Evolutionary conservation across 805 yeast species (phyloP), one percentile per base, ranked within the genome.

Genomic region (Cyberlindnera mississippiensis): DNA sequence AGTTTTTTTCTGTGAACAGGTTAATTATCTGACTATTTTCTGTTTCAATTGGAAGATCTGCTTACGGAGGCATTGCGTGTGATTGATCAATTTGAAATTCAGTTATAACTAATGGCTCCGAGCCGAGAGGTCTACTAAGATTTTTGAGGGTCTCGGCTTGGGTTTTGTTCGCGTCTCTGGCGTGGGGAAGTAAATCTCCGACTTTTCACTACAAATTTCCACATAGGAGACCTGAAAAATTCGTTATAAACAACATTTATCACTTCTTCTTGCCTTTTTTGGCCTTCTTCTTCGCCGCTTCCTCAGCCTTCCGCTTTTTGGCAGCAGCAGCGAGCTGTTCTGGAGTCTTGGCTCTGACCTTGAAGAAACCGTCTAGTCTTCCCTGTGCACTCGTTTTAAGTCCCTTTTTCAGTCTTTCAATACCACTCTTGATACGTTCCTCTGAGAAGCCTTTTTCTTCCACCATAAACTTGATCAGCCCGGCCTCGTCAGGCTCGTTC

Each of bases 371-470:
- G 59, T 93, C 97, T 20, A 91, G 64, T 52, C 98, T 76, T 6
- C 93, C 96, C 61, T 93, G 99, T 2, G 85, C 84, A 2, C 95
- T 91, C 2, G 84, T 71, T 56, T 87, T 87, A 48, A 86, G 69
- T 7, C 88, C 93, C 62, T 93, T 93, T 51, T 78, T 76, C 53
- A 93, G 72, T 62, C 91, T 83, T 31, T 79, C 86, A 6, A 90
- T 90, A 29, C 97, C 99, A 44, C 83, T 75, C 52, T 81, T 78
- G 14, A 93, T 87, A 59, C 99, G 75, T 38, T 91, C 97, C 58
- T 93, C 99, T 49, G 82, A 84, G 63, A 93, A 93, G 0, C 96
- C 96, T 60, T 91, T 90, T 45, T 88, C 84, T 38, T 72, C 76
- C 27, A 88, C 95, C 81, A 93, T 76, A 53, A 76, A 91, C 32